phyloP scores from a whole-genome alignment of 2,329 filamentous ascomycete genomes.

The Monilinia aucupariae region DNA sequence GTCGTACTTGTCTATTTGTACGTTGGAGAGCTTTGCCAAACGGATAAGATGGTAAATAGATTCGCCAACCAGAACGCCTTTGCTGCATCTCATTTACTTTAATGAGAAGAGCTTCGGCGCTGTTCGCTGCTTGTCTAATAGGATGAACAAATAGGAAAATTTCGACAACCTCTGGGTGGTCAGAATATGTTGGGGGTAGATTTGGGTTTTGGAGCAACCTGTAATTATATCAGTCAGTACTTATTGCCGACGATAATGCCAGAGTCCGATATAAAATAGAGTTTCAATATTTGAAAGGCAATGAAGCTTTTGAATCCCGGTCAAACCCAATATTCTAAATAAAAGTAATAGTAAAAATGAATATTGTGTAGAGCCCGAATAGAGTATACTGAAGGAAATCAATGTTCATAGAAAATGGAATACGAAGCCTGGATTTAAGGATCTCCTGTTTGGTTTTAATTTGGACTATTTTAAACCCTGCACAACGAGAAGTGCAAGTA shows the following conservation, averaged over 20 bases:
- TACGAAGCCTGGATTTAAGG: background rate
- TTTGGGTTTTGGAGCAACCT: slow-evolving; percentile 42
- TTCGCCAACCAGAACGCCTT: slow-evolving; percentile 37
- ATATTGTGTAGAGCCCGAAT: background rate
- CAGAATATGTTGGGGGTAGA: slow-evolving; percentile 43
- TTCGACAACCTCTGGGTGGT: slow-evolving; percentile 46
- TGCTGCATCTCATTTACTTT: slow-evolving; percentile 47
- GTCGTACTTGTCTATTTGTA: slow-evolving; percentile 52
- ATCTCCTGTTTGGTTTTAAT: background rate
- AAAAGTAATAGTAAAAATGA: no score
- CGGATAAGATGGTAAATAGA: slow-evolving; percentile 50
- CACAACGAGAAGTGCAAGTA: background rate
- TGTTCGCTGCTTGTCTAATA: slow-evolving; percentile 47
- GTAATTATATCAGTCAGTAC: background rate
- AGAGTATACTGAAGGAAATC: background rate
- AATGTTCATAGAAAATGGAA: no score
- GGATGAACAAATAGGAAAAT: slow-evolving; percentile 52
- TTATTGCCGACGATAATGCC: background rate
- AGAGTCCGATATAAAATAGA: background rate
- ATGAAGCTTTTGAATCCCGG: background rate
- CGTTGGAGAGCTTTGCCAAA: slow-evolving; percentile 48
- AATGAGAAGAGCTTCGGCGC: slow-evolving; percentile 43
- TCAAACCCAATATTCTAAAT: background rate
- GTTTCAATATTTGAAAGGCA: no score
- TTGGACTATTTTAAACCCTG: background rate